Evolutionary conservation across 768 basidiomycete genomes (phyloP).

Genomic region (Coprinopsis sp.): DNA sequence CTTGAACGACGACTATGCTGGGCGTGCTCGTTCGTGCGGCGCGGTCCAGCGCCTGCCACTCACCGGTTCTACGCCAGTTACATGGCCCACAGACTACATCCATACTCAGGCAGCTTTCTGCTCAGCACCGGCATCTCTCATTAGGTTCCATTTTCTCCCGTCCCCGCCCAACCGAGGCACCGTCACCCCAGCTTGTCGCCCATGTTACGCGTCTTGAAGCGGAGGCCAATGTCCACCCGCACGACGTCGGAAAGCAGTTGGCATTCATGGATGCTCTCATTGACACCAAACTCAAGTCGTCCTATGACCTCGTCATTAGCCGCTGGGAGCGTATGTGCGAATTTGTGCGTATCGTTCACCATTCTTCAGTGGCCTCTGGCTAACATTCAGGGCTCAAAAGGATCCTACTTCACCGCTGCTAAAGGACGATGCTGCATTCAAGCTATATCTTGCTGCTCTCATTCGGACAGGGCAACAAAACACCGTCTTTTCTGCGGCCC

Average conservation of each 20-base stretch:
- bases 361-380: constrained; percentile 2
- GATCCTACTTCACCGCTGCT: constrained; percentile 66
- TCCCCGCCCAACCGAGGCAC: constrained; percentile 40
- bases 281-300: constrained; percentile 60
- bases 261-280: constrained; percentile 63
- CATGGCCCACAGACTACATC: constrained; percentile 9
- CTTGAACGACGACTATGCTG: constrained; percentile 8
- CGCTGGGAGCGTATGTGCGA: constrained; percentile 84
- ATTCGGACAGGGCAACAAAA: constrained; percentile 51
- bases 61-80: constrained; percentile 6
- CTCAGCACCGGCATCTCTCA: constrained; percentile 25
- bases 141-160: constrained; percentile 45
- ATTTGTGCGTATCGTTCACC: constrained; percentile 52
- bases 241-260: constrained; percentile 67
- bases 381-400: constrained; percentile 40
- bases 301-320: constrained; percentile 66
- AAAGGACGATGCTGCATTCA: constrained; percentile 66
- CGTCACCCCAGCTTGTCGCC: constrained; percentile 63
- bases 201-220: constrained; percentile 71
- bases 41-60: constrained; percentile 5
- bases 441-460: constrained; percentile 68
- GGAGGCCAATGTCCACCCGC: constrained; percentile 68
- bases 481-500: constrained; percentile 61
- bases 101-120: background rate
- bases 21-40: constrained; percentile 9